Evolutionary conservation across 2,329 filamentous ascomycete species (phyloP).

Genomic region (Penicillium sp.): DNA sequence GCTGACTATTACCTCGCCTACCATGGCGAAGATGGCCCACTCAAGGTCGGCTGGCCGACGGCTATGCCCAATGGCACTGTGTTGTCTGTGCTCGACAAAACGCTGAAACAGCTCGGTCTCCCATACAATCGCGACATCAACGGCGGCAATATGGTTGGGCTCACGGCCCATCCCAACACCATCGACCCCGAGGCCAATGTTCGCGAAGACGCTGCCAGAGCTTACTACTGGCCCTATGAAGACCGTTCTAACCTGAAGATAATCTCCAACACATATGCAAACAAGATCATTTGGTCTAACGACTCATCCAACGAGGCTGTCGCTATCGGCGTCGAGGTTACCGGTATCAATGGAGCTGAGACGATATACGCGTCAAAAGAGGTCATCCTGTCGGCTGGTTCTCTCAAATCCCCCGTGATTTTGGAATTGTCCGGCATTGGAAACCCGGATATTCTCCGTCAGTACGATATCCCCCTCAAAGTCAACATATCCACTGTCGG

Average conservation of each 20-base stretch:
- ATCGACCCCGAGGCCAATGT: constrained; percentile 39
- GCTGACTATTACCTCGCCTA: constrained; percentile 29
- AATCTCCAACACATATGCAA: constrained; percentile 44
- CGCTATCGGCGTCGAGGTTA: constrained; percentile 34
- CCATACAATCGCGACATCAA: constrained; percentile 46
- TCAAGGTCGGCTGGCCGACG: constrained; percentile 30
- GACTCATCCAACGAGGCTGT: constrained; percentile 13
- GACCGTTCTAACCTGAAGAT: constrained; percentile 46
- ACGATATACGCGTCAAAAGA: constrained; percentile 44
- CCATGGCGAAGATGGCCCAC: constrained; percentile 30
- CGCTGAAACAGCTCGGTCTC: constrained; percentile 39
- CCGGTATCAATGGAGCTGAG: constrained; percentile 20
- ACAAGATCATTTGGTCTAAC: constrained; percentile 41
- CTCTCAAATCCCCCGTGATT: constrained; percentile 55
- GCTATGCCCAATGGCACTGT: constrained; percentile 25
- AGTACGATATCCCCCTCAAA: constrained; percentile 27
- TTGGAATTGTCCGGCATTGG: constrained; percentile 62
- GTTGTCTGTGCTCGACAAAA: constrained; percentile 37
- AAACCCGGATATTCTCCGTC: constrained; percentile 30
- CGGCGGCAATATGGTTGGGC: constrained; percentile 46
- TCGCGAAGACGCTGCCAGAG: constrained; percentile 49
- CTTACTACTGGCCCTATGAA: constrained; percentile 48
- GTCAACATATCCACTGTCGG: constrained; percentile 44
- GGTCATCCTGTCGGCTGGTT: constrained; percentile 60
- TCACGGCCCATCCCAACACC: constrained; percentile 44